phyloP scores from a whole-genome alignment of 202 grass and related monocot genomes.

The Sporobolus alterniflorus region DNA sequence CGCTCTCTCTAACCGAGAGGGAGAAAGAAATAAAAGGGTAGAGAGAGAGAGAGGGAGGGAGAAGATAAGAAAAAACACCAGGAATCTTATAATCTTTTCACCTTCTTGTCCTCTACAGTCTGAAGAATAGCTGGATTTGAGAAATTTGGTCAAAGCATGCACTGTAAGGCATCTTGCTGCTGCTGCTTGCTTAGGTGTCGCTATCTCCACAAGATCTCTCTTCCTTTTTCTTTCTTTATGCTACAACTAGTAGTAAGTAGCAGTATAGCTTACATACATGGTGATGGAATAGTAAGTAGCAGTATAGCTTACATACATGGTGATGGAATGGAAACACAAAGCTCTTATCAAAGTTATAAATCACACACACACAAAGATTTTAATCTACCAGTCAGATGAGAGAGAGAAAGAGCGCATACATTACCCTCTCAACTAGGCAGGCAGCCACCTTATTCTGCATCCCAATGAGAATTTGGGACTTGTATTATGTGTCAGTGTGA shows the following conservation, averaged over 20 bases:
- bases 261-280: slow-evolving; percentile 4
- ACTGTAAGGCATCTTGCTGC: slow-evolving; percentile 67
- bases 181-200: slow-evolving; percentile 52
- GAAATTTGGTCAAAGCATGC: slow-evolving; percentile 70
- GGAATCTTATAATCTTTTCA: slow-evolving; percentile 86
- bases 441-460: slow-evolving; percentile 43
- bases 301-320: slow-evolving; percentile 7
- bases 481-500: slow-evolving; percentile 54
- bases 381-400: slow-evolving; percentile 44
- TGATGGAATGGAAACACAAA: too few relatives aligned
- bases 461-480: slow-evolving; percentile 50
- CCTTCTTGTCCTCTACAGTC: slow-evolving; percentile 84
- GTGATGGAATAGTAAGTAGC: too few relatives aligned
- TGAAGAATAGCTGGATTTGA: slow-evolving; percentile 67
- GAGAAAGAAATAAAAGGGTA: slow-evolving; percentile 8
- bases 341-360: too few relatives aligned
- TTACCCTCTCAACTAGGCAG: slow-evolving; percentile 35
- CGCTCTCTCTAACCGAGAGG: neutral
- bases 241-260: neutral
- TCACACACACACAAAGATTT: too few relatives aligned
- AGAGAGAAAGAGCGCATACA: slow-evolving; percentile 9
- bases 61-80: slow-evolving; percentile 42
- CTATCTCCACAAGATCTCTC: slow-evolving; percentile 40
- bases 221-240: slow-evolving; percentile 15
- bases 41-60: neutral